Percentiles rank a stretch among this genome's conserved stretches.
Evolutionary conservation across 768 basidiomycete species (phyloP).

Genomic region (Boletales sp.): DNA sequence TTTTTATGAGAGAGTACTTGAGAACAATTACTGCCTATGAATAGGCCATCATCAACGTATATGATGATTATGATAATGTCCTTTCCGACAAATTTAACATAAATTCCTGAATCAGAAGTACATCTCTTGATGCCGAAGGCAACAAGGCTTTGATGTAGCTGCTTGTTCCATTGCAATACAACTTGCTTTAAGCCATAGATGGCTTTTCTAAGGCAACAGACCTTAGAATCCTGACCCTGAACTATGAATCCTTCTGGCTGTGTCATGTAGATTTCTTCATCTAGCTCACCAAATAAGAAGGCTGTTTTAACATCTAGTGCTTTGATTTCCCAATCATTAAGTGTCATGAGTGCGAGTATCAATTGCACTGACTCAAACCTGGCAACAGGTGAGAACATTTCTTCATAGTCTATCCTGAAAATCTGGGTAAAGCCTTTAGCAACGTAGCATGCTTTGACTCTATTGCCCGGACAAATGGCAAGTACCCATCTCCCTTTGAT

Average conservation of each 20-base stretch:
- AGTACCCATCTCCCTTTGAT: too few species aligned
- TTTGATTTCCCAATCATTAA: too few species aligned
- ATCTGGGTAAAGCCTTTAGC: too few species aligned
- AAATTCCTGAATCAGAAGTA: not conserved
- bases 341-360: too few species aligned
- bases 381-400: too few species aligned
- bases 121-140: too few species aligned
- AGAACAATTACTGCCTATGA: not conserved
- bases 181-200: not conserved
- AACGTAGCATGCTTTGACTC: too few species aligned
- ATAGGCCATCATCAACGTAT: not conserved
- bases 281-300: not conserved
- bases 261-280: not conserved
- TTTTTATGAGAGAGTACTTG: not conserved
- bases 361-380: too few species aligned
- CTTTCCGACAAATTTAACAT: not conserved
- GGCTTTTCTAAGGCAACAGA: not conserved
- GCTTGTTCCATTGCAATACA: not conserved
- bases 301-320: too few species aligned
- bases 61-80: too few species aligned
- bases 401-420: too few species aligned
- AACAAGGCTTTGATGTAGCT: not conserved
- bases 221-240: not conserved
- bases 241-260: not conserved
- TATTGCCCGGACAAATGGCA: too few species aligned